Conservation (phyloP, 192 early-diverging fungal species). For the Lobosporangium transversale region DNA sequence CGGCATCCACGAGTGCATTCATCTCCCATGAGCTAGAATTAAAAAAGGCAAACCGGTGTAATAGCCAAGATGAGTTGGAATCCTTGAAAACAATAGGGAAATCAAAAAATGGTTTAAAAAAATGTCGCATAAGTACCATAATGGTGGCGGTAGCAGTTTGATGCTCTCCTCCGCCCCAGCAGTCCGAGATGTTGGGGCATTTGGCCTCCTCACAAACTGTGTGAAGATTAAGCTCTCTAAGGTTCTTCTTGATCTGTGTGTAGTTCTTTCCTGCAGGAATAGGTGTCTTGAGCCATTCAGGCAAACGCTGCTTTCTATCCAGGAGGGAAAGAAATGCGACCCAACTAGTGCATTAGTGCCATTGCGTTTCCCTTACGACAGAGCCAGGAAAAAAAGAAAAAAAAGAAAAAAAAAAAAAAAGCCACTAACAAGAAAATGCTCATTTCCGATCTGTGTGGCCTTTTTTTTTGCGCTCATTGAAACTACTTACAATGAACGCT, state of each 20-base stretch:
- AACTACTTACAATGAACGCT: conserved; percentile 38
- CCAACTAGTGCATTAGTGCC: too few relatives aligned
- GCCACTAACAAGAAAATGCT: too few relatives aligned
- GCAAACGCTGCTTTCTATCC: conserved; percentile 72
- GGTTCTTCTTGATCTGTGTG: conserved; percentile 85
- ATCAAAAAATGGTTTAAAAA: not conserved
- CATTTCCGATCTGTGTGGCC: too few relatives aligned
- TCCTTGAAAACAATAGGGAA: not conserved
- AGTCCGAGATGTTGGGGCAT: conserved; percentile 99
- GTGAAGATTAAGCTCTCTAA: conserved; percentile 93
- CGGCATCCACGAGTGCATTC: conserved; percentile 97
- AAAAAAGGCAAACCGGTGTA: not conserved
- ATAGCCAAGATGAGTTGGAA: too few relatives aligned
- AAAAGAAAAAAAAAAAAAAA: too few relatives aligned
- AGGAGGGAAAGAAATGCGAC: not conserved
- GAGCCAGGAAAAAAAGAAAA: too few relatives aligned
- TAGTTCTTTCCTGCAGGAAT: conserved; percentile 86
- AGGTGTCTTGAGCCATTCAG: conserved; percentile 94
- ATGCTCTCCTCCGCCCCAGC: conserved; percentile 97
- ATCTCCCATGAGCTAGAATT: conserved; percentile 88
- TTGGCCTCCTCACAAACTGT: conserved; percentile 98
- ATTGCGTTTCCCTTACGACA: too few relatives aligned
- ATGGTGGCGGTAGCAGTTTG: conserved; percentile 97
- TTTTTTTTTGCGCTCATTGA: too few relatives aligned
- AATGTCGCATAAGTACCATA: conserved; percentile 61